Percentiles rank a stretch among this genome's conserved stretches.
phyloP scores from a whole-genome alignment of 352 stramenopile genomes.

The Globisporangium recalcitrans region DNA sequence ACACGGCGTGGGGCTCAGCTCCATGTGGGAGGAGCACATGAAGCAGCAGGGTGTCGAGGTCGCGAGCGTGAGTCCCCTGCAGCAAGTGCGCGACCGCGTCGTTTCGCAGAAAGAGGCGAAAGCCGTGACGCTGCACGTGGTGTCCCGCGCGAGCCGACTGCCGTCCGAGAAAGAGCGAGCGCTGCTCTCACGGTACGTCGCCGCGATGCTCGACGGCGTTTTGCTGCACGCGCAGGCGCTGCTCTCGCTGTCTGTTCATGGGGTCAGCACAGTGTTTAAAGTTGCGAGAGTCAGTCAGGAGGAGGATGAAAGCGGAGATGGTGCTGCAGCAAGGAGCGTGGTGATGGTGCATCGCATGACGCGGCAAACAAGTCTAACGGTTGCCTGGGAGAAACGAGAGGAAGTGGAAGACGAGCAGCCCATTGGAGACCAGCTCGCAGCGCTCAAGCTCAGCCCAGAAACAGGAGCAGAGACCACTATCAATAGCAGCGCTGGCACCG shows the following conservation, averaged over 20 bases:
- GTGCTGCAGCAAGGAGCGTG: neutral
- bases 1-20: conserved; percentile 52
- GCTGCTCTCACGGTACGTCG: conserved; percentile 51
- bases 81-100: conserved; percentile 11
- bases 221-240: conserved; percentile 45
- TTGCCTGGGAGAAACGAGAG: conserved; percentile 9
- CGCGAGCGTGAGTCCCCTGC: conserved; percentile 24
- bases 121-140: conserved; percentile 30
- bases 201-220: conserved; percentile 59
- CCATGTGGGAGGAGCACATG: conserved; percentile 62
- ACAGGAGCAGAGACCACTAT: neutral
- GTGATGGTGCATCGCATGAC: conserved; percentile 8
- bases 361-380: neutral
- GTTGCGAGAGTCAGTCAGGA: conserved; percentile 28
- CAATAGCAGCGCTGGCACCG: neutral
- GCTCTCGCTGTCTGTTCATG: conserved; percentile 58
- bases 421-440: conserved; percentile 4
- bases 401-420: neutral
- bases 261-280: conserved; percentile 45
- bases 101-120: conserved; percentile 19
- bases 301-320: neutral
- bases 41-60: conserved; percentile 17
- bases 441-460: conserved; percentile 4
- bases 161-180: conserved; percentile 52
- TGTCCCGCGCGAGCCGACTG: conserved; percentile 27